Percentiles rank a stretch among this genome's conserved stretches.
phyloP scores from a whole-genome alignment of 2,329 filamentous ascomycete genomes.

The Shiraia bambusicola region DNA sequence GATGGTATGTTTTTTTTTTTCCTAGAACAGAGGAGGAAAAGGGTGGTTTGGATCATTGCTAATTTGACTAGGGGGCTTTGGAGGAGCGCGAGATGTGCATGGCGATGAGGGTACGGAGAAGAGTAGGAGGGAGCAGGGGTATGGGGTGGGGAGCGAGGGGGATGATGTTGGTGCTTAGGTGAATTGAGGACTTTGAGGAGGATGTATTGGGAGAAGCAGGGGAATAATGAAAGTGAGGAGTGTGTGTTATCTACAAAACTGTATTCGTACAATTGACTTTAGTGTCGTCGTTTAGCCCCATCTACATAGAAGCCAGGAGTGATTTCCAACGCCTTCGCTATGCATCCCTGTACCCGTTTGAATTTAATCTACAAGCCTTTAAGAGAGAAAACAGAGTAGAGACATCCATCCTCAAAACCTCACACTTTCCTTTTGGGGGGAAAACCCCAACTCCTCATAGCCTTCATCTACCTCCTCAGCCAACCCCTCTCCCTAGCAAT shows the following conservation, averaged over 20 bases:
- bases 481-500: constrained; percentile 30
- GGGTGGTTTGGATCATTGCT: neutral
- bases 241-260: neutral
- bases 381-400: constrained; percentile 27
- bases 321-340: constrained; percentile 32
- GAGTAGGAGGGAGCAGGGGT: constrained; percentile 53
- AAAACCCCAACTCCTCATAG: constrained; percentile 25
- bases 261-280: too few species aligned
- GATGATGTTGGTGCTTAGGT: constrained; percentile 51
- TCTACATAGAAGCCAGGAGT: too few species aligned
- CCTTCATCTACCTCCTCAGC: constrained; percentile 31
- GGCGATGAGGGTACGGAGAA: constrained; percentile 45
- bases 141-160: constrained; percentile 52
- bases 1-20: constrained; percentile 36
- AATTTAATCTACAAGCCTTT: constrained; percentile 3
- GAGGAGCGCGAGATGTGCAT: constrained; percentile 44
- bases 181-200: neutral
- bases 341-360: constrained; percentile 12
- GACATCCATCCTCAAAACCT: constrained; percentile 9
- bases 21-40: constrained; percentile 9
- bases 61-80: constrained; percentile 42
- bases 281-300: too few species aligned
- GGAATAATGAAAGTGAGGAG: neutral
- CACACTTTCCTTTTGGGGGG: constrained; percentile 23
- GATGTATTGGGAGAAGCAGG: neutral